phyloP scores from a whole-genome alignment of 768 basidiomycete genomes.

The Rhodotorula babjevae region DNA sequence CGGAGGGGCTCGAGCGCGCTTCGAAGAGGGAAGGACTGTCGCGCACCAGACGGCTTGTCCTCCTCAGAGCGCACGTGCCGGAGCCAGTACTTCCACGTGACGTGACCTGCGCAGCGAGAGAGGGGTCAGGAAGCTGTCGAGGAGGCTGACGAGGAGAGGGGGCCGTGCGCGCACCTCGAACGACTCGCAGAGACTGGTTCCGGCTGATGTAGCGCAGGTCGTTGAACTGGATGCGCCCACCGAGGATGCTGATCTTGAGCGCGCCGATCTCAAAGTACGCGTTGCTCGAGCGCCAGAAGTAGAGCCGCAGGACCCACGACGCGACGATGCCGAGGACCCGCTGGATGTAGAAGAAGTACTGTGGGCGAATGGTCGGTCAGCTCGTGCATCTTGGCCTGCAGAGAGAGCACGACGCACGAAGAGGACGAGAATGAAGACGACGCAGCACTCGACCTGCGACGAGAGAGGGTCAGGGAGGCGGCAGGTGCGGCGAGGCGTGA shows the following conservation, averaged over 20 bases:
- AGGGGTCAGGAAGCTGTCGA: no score
- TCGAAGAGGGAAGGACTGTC: neutral
- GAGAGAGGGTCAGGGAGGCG: neutral
- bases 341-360: conserved; percentile 83
- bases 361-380: neutral
- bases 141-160: neutral
- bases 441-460: conserved; percentile 1
- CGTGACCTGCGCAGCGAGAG: conserved; percentile 57
- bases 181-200: conserved; percentile 78
- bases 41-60: conserved; percentile 7
- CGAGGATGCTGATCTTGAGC: conserved; percentile 82
- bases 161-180: conserved; percentile 42
- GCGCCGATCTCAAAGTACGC: conserved; percentile 83
- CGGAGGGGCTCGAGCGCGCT: conserved; percentile 42
- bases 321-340: conserved; percentile 69
- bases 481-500: no score
- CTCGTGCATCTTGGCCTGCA: neutral
- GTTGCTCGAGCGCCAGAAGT: conserved; percentile 71
- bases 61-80: conserved; percentile 50
- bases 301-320: conserved; percentile 61
- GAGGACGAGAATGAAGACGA: conserved; percentile 17
- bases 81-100: conserved; percentile 94
- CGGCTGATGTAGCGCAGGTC: conserved; percentile 84
- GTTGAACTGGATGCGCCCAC: conserved; percentile 80
- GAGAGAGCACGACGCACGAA: neutral